Base-by-base conservation (phyloP, 495 filamentous ascomycete species). In the Hyaloscypha finlandica region DNA sequence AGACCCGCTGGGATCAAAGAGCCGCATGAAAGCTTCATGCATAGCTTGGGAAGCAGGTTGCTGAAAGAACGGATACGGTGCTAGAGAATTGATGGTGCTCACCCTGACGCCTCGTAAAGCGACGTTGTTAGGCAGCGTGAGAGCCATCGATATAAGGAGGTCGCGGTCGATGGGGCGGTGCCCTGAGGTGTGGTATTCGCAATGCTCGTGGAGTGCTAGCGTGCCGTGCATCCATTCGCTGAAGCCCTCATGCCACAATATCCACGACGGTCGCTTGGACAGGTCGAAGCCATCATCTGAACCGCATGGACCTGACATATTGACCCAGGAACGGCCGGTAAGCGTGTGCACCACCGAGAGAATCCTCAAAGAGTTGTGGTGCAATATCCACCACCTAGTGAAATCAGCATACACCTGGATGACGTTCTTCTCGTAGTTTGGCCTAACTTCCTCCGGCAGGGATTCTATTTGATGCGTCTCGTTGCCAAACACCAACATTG, bases 301-400 rank as follows among this genome's bases (percentile, higher is more conserved):
- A 30, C 19, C 29, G 20, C 29, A 19, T 1, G 20, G 53, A 14
- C 22, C 20, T 4, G 8, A 6, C 19, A 56, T 25, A 56, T 31
- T 56, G 22, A 29, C 22, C 53, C 53, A 56, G 20, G 53, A 0
- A 1, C 53, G 20, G 11, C 53, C 53, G 20, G n/a, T 9, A 3
- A 29, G 22, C 29, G 22, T 31, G 16, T 56, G 53, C 11, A 56
- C 53, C 8, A n/a, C 29, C 8, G 53, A 56, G 8, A 56, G 53
- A n/a, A 56, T 56, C 22, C 53, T 16, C 53, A 56, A 56, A 2
- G 53, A 56, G 20, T 30, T 56, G 29, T 56, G 53, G 22, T 56
- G 22, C 16, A 56, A 8, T 8, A 56, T 56, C 53, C 53, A 56
- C 53, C 53, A 56, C 19, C 53, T 6, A 8, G 53, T 56, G 16